Base-by-base conservation (phyloP, 2,329 filamentous ascomycete genomes). In the Geosmithia morbida region DNA sequence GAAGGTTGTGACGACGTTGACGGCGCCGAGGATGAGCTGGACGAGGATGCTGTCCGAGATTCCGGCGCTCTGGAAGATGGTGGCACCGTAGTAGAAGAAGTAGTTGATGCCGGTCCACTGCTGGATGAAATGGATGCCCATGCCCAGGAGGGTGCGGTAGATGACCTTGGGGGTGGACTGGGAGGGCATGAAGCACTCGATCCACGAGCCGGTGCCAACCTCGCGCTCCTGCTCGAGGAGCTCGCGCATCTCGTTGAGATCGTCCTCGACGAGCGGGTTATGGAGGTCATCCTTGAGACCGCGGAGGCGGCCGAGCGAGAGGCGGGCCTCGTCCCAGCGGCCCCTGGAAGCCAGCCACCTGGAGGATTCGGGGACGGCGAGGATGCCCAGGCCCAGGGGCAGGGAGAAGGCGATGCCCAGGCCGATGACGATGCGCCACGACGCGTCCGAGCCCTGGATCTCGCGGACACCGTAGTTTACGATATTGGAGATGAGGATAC, bases 1-100 rank as follows among this genome's bases (percentile, higher is more conserved):
- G 52, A 85, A 77, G 16, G 82, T 85, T 59, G 74, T 76, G 51
- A 66, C 70, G 11, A 86, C 80, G 55, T 87, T 87, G 52, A 86
- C 79, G 6, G 73, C 76, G 17, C 73, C 73, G 1, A 84, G 69
- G 50, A 86, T 85, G 58, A 86, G 77, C 56, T 83, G 79, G 0
- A 77, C 82, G 49, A 77, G 66, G 55, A 81, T 83, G 17, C 77
- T 75, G 60, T 87, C 81, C 2, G 71, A 61, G 44, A 87, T 70
- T 50, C 81, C 82, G 2, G 82, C 78, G 1, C 79, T 75, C 48
- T 72, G 50, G 61, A 88, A 87, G 56, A 87, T 75, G 10, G 74
- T 43, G 8, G 76, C 75, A n/a, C 75, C 75, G 56, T 83, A 85
- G 62, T 79, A 79, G 56, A 78, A 75, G 59, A 77, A 78, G 60